Evolutionary conservation across 1,284 basidiomycete species (phyloP), one percentile per base, ranked within the genome.

Genomic region (Irpex rosettiformis): DNA sequence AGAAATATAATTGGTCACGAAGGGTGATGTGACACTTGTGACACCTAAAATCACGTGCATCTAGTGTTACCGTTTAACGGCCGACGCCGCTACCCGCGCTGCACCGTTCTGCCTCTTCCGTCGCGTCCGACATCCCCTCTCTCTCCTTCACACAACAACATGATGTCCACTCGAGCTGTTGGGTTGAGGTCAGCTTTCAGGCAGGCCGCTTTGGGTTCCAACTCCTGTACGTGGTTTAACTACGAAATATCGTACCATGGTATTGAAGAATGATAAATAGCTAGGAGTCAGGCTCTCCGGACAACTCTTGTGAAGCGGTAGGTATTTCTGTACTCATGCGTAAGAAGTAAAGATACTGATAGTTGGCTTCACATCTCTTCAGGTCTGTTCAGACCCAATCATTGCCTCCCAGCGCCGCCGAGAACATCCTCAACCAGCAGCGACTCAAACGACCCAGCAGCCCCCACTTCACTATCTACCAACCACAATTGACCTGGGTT

Each of bases 401-500:
- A 0, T 62, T 88, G 4, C 77, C 86, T 5, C 78, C 85, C 1
- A 77, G 84, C 0, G 81, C 84, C 1, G 79, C 84, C 52, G 74
- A 78, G 48, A 80, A 80, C 4, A 86, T 96, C 63, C 79, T 98
- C 63, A 96, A 99, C 80, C 73, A 84, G 64, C 95, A 98, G 74
- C 87, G 96, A 64, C 77, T 91, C 54, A 78, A 81, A 54, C 89
- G 96, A 28, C 96, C 97, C 18, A 89, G 82, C 59, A 92, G 89
- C 67, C 96, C 97, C 22, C 94, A 98, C 74, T 90, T 96, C 68
- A 93, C 93, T 53, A 98, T 98, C 75, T 99, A 98, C 79, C 92
- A 97, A 73, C 94, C 94, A 21, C 96, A 98, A 73, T 75, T 94
- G 51, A 98, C 96, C 47, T 97, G 93, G 93, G 40, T 89, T 58